Evolutionary conservation across 768 basidiomycete species (phyloP).

Genomic region (Lactifluus rugatus): DNA sequence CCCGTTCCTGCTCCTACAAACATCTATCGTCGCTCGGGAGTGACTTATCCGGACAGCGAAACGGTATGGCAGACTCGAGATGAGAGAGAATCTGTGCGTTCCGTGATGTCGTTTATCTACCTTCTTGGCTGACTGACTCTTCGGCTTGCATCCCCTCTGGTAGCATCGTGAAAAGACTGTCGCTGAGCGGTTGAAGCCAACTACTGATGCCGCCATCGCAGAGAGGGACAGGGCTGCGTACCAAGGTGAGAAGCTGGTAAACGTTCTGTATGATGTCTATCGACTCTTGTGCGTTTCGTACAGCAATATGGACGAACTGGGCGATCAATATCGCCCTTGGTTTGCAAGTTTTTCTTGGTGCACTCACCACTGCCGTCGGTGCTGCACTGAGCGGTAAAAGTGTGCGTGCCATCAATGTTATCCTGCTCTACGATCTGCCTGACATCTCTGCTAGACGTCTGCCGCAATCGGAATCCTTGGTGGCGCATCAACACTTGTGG

Average conservation of each 20-base stretch:
- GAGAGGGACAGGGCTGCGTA: neutral
- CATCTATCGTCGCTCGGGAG: neutral
- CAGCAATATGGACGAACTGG: slow-evolving; percentile 16
- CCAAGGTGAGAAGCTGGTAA: neutral
- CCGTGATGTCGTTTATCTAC: neutral
- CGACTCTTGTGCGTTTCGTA: neutral
- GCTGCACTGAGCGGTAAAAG: slow-evolving; percentile 22
- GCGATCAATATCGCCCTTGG: slow-evolving; percentile 23
- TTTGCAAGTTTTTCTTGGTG: slow-evolving; percentile 24
- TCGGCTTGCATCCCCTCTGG: too few relatives aligned
- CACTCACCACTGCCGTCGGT: slow-evolving; percentile 24
- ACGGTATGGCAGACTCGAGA: neutral
- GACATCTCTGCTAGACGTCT: slow-evolving; percentile 24
- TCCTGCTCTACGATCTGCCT: neutral
- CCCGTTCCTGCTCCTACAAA: neutral
- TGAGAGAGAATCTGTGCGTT: neutral
- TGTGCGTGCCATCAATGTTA: neutral
- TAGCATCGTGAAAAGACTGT: neutral
- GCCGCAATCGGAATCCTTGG: slow-evolving; percentile 37
- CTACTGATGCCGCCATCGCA: neutral
- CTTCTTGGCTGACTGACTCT: neutral
- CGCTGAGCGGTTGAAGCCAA: neutral
- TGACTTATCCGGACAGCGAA: neutral
- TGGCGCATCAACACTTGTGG: slow-evolving; percentile 56
- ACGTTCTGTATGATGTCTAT: neutral